Conservation (phyloP, 768 basidiomycete species). For the Tremella yokohamensis region DNA sequence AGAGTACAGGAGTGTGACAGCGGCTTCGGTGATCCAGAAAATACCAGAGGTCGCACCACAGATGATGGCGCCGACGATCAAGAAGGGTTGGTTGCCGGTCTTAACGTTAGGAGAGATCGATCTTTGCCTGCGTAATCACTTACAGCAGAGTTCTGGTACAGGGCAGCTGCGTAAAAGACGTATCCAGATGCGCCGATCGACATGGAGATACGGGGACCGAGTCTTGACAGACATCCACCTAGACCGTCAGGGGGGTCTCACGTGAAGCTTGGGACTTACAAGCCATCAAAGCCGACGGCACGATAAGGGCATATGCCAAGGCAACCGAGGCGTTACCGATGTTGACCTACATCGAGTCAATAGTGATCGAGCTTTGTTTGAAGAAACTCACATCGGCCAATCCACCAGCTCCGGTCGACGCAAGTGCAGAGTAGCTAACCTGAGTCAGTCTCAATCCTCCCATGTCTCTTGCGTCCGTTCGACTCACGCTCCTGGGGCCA, state of each 20-base stretch:
- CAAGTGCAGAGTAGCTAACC: slow-evolving; percentile 9
- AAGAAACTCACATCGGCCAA: slow-evolving; percentile 6
- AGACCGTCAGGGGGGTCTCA: too few species aligned
- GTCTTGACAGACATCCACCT: slow-evolving; percentile 8
- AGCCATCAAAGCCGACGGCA: slow-evolving; percentile 14
- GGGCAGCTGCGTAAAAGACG: slow-evolving; percentile 16
- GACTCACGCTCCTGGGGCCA: slow-evolving; percentile 15
- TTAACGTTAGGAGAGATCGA: slow-evolving; percentile 8
- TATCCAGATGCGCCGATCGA: slow-evolving; percentile 22
- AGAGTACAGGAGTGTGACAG: slow-evolving; percentile 15
- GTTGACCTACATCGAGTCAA: slow-evolving; percentile 1
- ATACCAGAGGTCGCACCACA: slow-evolving; percentile 19
- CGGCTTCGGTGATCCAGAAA: slow-evolving; percentile 21
- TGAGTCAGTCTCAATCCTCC: too few species aligned
- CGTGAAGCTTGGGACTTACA: background rate
- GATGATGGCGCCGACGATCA: slow-evolving; percentile 18
- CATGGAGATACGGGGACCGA: slow-evolving; percentile 7
- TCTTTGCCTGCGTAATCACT: background rate
- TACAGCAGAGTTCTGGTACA: slow-evolving; percentile 1
- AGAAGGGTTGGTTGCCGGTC: slow-evolving; percentile 16
- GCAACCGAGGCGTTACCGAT: slow-evolving; percentile 18
- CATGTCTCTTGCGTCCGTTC: too few species aligned
- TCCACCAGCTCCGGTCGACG: slow-evolving; percentile 23
- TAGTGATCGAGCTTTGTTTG: background rate
- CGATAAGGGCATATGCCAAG: slow-evolving; percentile 17